phyloP scores from a whole-genome alignment of 202 grass and related monocot species.

The Eragrostis tef region DNA sequence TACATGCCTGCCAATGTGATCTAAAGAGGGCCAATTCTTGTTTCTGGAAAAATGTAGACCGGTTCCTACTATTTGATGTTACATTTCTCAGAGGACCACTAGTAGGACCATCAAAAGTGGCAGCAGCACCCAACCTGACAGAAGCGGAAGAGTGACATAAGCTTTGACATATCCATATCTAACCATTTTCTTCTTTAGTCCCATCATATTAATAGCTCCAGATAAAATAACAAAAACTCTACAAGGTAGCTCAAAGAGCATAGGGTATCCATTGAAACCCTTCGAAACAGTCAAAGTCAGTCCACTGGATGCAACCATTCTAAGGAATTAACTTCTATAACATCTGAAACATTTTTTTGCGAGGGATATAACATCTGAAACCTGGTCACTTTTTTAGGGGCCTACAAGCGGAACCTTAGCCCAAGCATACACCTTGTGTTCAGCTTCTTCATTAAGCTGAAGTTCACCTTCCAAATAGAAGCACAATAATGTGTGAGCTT shows the following conservation, averaged over 20 bases:
- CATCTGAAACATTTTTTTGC: too few relatives aligned
- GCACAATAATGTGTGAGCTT: neutral
- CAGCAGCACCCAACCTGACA: constrained; percentile 66
- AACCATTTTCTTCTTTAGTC: neutral
- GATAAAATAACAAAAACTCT: neutral
- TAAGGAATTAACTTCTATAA: constrained; percentile 3
- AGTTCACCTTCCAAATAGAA: constrained; percentile 19
- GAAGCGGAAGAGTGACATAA: constrained; percentile 44
- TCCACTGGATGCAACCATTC: neutral
- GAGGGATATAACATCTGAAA: constrained; percentile 21
- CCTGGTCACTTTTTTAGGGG: too few relatives aligned
- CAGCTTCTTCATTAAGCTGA: neutral
- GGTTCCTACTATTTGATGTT: constrained; percentile 19
- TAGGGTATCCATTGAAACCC: constrained; percentile 8
- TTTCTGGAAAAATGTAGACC: constrained; percentile 74
- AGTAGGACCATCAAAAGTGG: constrained; percentile 45
- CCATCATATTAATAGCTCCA: neutral
- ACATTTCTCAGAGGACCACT: constrained; percentile 49
- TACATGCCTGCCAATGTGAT: constrained; percentile 91
- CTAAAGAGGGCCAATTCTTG: constrained; percentile 79
- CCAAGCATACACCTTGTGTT: neutral
- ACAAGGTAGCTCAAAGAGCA: constrained; percentile 16
- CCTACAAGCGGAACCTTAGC: neutral
- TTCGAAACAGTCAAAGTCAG: neutral
- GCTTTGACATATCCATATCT: constrained; percentile 1